Evolutionary conservation across 2,329 filamentous ascomycete species (phyloP), one percentile per base, ranked within the genome.

Genomic region (Didymella pomorum): DNA sequence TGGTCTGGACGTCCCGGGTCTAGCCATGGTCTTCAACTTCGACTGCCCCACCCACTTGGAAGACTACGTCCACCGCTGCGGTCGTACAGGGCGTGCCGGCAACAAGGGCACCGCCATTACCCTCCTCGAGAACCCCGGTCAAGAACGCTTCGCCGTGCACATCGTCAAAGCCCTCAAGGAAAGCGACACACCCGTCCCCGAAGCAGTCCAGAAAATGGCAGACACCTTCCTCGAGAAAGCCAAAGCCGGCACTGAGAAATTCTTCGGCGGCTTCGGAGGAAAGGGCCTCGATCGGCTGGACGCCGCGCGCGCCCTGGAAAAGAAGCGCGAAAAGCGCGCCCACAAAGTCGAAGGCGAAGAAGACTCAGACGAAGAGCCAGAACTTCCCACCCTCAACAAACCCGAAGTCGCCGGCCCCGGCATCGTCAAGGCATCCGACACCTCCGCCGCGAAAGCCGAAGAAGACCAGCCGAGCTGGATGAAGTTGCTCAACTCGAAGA

Each of bases 1-100:
- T 76, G 95, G 95, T 60, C 82, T 99, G 39, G 95, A 99, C 75
- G 94, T 99, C 43, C 97, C 97, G 79, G 92, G 96, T 75, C 83
- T 99, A 31, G 97, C 96, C 77, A 84, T 98, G 29, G 95, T 99
- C 9, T 89, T 99, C 79, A 98, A 98, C 78, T 97, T 92, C 74
- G 93, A 97, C 72, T 91, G 90, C 0, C 94, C 93, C 0, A 96
- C 96, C 70, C 93, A 98, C 79, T 79, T 97, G 61, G 95, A 99
- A 78, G 95, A 98, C 73, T 98, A 98, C 71, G 94, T 98, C 39
- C 95, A 97, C 76, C 89, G 95, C 63, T 92, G 91, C 54, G 95
- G 95, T 46, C 91, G 95, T 69, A 98, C 95, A 8, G 95, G 95
- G 11, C 89, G 95, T 73, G 95, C 95, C 44, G 95, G 95, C 39